These are phyloP conservation scores for Ambrosia artemisiifolia DNA, from an alignment of 129 eudicot genomes.

Conservation along the genomic window DNA sequence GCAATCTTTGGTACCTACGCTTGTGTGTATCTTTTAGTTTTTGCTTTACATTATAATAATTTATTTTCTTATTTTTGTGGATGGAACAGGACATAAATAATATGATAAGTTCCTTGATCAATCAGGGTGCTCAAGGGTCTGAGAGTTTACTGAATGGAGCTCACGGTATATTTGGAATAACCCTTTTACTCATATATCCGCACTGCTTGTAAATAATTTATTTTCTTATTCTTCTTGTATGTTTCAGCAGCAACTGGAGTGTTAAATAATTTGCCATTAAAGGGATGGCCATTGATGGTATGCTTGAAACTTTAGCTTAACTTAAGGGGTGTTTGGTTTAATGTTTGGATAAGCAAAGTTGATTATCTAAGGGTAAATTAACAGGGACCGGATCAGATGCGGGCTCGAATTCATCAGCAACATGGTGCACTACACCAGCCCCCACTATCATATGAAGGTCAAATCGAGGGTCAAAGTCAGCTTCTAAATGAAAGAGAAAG, in stretches of 20 bases:
- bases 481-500: conserved; percentile 23
- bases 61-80: conserved; percentile 4
- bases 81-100: conserved; percentile 39
- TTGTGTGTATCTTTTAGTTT: conserved; percentile 30
- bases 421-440: conserved; percentile 36
- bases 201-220: neutral
- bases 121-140: conserved; percentile 35
- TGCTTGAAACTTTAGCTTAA: conserved; percentile 18
- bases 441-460: conserved; percentile 37
- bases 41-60: neutral
- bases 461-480: conserved; percentile 36
- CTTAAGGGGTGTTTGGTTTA: neutral
- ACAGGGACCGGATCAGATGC: conserved; percentile 49
- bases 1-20: conserved; percentile 34
- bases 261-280: conserved; percentile 40
- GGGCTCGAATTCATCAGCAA: conserved; percentile 42
- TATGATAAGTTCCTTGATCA: conserved; percentile 27
- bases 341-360: conserved; percentile 6
- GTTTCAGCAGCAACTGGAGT: conserved; percentile 43
- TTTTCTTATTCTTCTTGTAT: too few species aligned
- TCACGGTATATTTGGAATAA: conserved; percentile 38
- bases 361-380: too few species aligned
- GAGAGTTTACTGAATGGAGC: conserved; percentile 34
- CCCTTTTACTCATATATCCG: neutral
- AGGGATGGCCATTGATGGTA: conserved; percentile 65